These are phyloP conservation scores for Sclerospora graminicola DNA, from an alignment of 352 stramenopile genomes.

Conservation along the genomic window DNA sequence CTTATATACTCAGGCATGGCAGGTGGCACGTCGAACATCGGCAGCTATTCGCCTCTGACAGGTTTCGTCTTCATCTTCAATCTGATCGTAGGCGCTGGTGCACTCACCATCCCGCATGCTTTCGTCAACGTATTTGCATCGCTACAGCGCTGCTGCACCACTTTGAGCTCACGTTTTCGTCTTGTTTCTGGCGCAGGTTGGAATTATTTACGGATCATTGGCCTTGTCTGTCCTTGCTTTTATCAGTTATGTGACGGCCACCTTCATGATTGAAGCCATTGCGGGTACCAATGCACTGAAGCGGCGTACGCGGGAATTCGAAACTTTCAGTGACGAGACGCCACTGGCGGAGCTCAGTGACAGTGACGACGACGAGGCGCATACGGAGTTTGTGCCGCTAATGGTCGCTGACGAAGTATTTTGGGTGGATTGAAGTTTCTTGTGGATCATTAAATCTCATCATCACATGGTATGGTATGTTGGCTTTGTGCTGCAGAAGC, in stretches of 20 bases:
- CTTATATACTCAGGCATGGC: slow-evolving; percentile 27
- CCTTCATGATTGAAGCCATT: slow-evolving; percentile 82
- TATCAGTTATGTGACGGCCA: slow-evolving; percentile 75
- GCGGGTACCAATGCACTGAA: slow-evolving; percentile 71
- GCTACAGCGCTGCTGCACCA: not conserved
- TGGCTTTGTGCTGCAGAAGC: slow-evolving; percentile 25
- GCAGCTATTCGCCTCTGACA: slow-evolving; percentile 78
- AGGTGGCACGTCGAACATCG: slow-evolving; percentile 32
- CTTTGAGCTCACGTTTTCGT: not conserved
- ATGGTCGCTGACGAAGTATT: slow-evolving; percentile 69
- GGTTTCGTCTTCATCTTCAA: slow-evolving; percentile 90
- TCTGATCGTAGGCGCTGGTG: slow-evolving; percentile 79
- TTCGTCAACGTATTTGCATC: slow-evolving; percentile 53
- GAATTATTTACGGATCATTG: slow-evolving; percentile 64
- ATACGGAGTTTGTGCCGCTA: slow-evolving; percentile 66
- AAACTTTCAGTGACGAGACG: slow-evolving; percentile 20
- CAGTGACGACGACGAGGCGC: slow-evolving; percentile 30
- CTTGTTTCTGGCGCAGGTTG: slow-evolving; percentile 33
- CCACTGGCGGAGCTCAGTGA: slow-evolving; percentile 17
- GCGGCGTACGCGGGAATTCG: slow-evolving; percentile 35
- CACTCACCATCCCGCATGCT: slow-evolving; percentile 78
- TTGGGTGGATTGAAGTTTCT: slow-evolving; percentile 6
- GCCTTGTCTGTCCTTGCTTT: slow-evolving; percentile 44
- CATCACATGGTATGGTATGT: not conserved
- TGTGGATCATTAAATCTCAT: slow-evolving; percentile 6